phyloP scores from a whole-genome alignment of 2,329 filamentous ascomycete species.

The Chrysosporium keratinophilum region DNA sequence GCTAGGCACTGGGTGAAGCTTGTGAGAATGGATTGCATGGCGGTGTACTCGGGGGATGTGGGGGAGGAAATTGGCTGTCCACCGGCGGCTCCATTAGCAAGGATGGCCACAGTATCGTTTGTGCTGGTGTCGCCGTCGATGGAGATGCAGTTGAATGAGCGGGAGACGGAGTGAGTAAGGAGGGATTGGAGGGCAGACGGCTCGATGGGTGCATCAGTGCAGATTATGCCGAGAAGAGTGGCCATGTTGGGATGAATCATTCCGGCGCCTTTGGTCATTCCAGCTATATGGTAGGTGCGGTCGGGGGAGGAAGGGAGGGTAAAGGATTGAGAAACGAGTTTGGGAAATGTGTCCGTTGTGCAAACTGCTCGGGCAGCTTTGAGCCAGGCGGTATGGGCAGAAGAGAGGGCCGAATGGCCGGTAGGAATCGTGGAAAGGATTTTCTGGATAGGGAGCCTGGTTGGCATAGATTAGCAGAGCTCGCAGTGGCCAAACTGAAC shows the following conservation, averaged over 20 bases:
- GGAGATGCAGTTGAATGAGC: slow-evolving; percentile 92
- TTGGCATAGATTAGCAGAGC: slow-evolving; percentile 5
- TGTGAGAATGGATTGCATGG: slow-evolving; percentile 60
- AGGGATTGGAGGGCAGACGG: slow-evolving; percentile 56
- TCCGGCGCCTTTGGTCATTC: slow-evolving; percentile 94
- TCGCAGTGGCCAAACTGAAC: neutral
- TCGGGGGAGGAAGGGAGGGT: slow-evolving; percentile 67
- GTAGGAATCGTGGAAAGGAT: slow-evolving; percentile 73
- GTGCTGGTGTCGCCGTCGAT: slow-evolving; percentile 96
- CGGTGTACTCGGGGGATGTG: slow-evolving; percentile 51
- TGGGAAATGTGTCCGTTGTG: slow-evolving; percentile 97
- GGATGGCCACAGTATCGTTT: slow-evolving; percentile 86
- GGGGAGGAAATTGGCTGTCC: slow-evolving; percentile 51
- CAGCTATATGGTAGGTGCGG: slow-evolving; percentile 71
- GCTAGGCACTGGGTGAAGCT: slow-evolving; percentile 74
- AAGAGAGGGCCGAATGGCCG: slow-evolving; percentile 60
- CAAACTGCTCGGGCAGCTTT: slow-evolving; percentile 81
- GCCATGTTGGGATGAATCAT: slow-evolving; percentile 99
- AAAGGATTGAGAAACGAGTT: slow-evolving; percentile 78
- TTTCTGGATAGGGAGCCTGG: slow-evolving; percentile 75
- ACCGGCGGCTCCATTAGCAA: slow-evolving; percentile 91
- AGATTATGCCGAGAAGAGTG: slow-evolving; percentile 81
- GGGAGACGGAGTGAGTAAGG: slow-evolving; percentile 63
- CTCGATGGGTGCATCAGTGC: slow-evolving; percentile 77
- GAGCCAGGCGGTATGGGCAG: slow-evolving; percentile 77